Evolutionary conservation across 345 rosid species (phyloP).

Genomic region (Gossypium arboreum): DNA sequence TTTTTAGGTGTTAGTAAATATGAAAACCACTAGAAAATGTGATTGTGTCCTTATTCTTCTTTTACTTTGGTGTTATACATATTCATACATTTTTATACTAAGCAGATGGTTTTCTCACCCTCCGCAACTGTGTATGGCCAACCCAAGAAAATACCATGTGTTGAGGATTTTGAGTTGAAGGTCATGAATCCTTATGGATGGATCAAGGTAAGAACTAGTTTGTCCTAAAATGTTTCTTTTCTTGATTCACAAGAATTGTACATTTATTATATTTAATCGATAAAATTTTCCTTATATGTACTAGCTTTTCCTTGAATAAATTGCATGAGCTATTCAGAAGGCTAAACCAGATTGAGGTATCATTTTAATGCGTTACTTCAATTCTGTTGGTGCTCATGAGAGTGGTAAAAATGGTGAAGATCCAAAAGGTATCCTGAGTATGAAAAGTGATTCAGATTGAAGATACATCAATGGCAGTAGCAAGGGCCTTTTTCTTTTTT

Average conservation of each 20-base stretch:
- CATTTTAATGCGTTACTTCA: conserved; percentile 81
- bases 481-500: too few relatives aligned
- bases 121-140: conserved; percentile 95
- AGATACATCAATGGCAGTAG: too few relatives aligned
- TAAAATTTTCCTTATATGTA: background rate
- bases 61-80: background rate
- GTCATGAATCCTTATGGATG: conserved; percentile 96
- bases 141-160: conserved; percentile 79
- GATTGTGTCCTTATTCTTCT: background rate
- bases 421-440: conserved; percentile 80
- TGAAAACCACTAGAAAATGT: too few relatives aligned
- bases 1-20: background rate
- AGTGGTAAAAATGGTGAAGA: conserved; percentile 94
- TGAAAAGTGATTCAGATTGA: too few relatives aligned
- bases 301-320: conserved; percentile 89
- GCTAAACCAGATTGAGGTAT: conserved; percentile 89
- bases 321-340: conserved; percentile 72
- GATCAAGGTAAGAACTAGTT: conserved; percentile 54
- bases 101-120: conserved; percentile 88
- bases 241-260: background rate
- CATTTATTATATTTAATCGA: background rate
- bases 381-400: conserved; percentile 95
- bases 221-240: background rate
- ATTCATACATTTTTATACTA: background rate
- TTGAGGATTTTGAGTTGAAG: background rate